Evolutionary conservation across 148 eudicot genomes (phyloP).

Genomic region (Linanthus parryae): DNA sequence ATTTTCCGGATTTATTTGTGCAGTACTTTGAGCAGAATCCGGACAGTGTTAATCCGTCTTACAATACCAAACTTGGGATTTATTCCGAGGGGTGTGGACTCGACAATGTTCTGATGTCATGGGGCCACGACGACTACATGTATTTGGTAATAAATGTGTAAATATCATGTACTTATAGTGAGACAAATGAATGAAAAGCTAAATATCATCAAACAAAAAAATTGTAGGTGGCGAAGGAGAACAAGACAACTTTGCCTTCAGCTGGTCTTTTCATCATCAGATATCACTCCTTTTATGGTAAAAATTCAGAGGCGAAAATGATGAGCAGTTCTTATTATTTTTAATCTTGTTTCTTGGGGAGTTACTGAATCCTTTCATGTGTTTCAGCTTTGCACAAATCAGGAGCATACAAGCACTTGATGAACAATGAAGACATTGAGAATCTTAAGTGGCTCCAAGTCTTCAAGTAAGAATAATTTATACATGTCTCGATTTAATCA

Average conservation of each 20-base stretch:
- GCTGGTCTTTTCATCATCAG: conserved; percentile 46
- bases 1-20: not conserved
- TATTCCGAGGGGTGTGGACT: conserved; percentile 45
- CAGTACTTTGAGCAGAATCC: conserved; percentile 44
- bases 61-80: conserved; percentile 37
- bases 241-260: conserved; percentile 35
- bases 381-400: conserved; percentile 38
- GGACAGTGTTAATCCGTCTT: conserved; percentile 28
- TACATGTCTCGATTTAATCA: not conserved
- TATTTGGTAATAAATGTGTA: conserved; percentile 31
- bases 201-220: no score
- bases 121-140: conserved; percentile 69
- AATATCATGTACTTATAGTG: not conserved
- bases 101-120: conserved; percentile 48
- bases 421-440: conserved; percentile 46
- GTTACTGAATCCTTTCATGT: not conserved
- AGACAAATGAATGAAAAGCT: not conserved
- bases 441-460: conserved; percentile 52
- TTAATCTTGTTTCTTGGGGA: not conserved
- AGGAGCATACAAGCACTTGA: conserved; percentile 46
- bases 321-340: not conserved
- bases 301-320: not conserved
- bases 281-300: conserved; percentile 53
- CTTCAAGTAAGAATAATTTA: conserved; percentile 28
- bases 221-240: conserved; percentile 50